Evolutionary conservation across 768 basidiomycete species (phyloP), one percentile per base, ranked within the genome.

Genomic region (Lentinula aciculospora): DNA sequence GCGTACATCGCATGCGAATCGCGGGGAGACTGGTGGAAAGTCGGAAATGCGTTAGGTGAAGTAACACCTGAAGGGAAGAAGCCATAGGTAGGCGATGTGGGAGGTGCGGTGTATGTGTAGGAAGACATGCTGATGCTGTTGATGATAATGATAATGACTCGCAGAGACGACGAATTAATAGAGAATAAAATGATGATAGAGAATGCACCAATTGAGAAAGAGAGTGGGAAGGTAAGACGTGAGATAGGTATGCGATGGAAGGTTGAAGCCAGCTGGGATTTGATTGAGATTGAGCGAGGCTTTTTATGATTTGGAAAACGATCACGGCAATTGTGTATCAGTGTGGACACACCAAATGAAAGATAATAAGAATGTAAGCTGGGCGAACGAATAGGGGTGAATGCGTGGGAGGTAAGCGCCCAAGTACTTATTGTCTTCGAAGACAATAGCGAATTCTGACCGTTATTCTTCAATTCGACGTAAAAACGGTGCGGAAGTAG

Each of bases 11-110:
- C 69, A 63, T 86, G 81, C 3, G 74, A 66, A 62, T 85, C 81
- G 53, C 85, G 82, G 37, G 85, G 85, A 63, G 82, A 77, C 68
- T 81, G 81, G 66, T 84, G 79, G 56, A 86, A 74, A 44, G 75
- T 64, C 10, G 73, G 67, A 67, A 86, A 85, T 12, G 83, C 79
- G 57, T 84, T 81, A 54, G 84, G 83, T 12, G 79, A 77, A 23
- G 82, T 74, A 4, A 78, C 72, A 51, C 77, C 78, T 15, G 75
- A 68, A 32, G 84, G 84, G 74, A 86, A 85, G 72, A 84, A 77
- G 58, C 81, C 82, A 63, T 71, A 82, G 3, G 77, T 76, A 58
- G 84, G 83, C 2, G 84, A 83, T 29, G 80, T 65, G 57, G 83
- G 79, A 28, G 72, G 61, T 19, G 74, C 64, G 39, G 71, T 66